Conservation (phyloP, 2,329 filamentous ascomycete genomes). For the Geoglossum cookeanum region DNA sequence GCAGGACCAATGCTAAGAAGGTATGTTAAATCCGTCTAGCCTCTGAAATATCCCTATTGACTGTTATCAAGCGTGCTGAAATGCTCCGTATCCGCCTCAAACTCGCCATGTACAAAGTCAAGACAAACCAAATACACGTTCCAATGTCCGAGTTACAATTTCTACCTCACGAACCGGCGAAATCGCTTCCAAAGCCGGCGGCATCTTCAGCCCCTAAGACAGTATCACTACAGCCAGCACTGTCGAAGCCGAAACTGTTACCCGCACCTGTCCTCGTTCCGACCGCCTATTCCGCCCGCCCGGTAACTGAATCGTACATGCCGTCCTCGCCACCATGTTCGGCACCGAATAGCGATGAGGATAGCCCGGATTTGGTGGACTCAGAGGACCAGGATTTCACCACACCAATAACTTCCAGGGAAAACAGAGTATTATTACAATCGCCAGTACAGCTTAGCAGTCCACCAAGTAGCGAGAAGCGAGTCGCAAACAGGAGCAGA, state of each 20-base stretch:
- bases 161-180: background rate
- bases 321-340: conserved; percentile 5
- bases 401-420: background rate
- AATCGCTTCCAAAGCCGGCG: background rate
- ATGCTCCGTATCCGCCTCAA: conserved; percentile 10
- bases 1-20: background rate
- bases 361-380: background rate
- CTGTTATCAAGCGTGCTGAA: conserved; percentile 8
- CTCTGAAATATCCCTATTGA: background rate
- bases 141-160: conserved; percentile 9
- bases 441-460: background rate
- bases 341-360: background rate
- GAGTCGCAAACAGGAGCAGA: background rate
- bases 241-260: conserved; percentile 3
- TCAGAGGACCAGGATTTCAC: background rate
- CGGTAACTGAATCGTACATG: background rate
- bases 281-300: background rate
- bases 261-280: conserved; percentile 9
- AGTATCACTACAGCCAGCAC: background rate
- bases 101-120: conserved; percentile 11
- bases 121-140: conserved; percentile 10
- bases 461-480: background rate
- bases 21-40: background rate
- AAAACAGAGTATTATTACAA: background rate
- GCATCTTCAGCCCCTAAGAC: conserved; percentile 2